phyloP scores from a whole-genome alignment of 305 asterid species.

The Ruellia speciosa region DNA sequence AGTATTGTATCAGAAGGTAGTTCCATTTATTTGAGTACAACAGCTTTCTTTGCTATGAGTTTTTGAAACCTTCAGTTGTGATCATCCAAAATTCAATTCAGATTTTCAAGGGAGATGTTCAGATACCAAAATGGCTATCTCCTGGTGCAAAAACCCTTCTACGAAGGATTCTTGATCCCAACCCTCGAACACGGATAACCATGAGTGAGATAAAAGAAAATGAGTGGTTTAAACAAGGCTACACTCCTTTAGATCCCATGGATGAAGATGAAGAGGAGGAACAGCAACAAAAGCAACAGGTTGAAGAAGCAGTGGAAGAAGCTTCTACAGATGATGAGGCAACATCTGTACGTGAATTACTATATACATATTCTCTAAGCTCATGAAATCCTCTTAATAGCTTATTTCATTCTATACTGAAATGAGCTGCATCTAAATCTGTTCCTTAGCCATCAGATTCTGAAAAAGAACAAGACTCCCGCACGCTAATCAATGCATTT shows the following conservation, averaged over 20 bases:
- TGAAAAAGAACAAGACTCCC: constrained; percentile 49
- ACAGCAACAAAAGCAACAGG: constrained; percentile 43
- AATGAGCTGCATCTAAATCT: constrained; percentile 19
- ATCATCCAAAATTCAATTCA: constrained; percentile 23
- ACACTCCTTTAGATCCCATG: constrained; percentile 43
- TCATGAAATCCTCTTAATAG: constrained; percentile 10
- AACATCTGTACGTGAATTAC: constrained; percentile 37
- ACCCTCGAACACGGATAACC: constrained; percentile 66
- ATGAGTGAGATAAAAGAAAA: constrained; percentile 57
- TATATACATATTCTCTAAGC: constrained; percentile 18
- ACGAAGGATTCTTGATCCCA: constrained; percentile 82
- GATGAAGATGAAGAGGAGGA: constrained; percentile 56
- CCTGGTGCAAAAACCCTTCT: constrained; percentile 64
- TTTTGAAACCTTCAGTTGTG: constrained; percentile 6
- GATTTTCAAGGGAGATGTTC: constrained; percentile 82
- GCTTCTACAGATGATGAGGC: constrained; percentile 42
- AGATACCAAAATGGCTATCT: constrained; percentile 83
- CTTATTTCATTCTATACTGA: constrained; percentile 3
- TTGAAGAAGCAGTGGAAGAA: constrained; percentile 41
- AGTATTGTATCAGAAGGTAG: constrained; percentile 89
- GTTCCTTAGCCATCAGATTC: constrained; percentile 42
- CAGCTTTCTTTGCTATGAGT: constrained; percentile 2
- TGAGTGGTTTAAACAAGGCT: constrained; percentile 74
- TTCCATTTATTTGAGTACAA: background rate
- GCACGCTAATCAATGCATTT: constrained; percentile 72